Percentiles rank a stretch among this genome's conserved stretches.
Conservation (phyloP, 805 yeast species). For the Kodamaea jinghongensis region DNA sequence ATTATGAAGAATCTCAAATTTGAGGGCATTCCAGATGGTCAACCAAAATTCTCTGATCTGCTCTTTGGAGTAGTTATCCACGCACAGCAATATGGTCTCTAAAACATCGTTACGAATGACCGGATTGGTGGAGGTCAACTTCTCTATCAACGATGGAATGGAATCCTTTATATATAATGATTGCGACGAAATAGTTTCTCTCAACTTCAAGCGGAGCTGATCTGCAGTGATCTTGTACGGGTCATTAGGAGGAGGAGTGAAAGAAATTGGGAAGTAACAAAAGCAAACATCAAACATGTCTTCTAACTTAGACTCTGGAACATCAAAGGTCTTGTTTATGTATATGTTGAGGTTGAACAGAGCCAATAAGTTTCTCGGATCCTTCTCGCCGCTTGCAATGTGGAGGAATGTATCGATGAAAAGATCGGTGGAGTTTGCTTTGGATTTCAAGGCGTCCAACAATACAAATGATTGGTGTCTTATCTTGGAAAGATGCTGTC, state of each 20-base stretch:
- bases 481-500: constrained; percentile 56
- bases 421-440: constrained; percentile 27
- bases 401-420: constrained; percentile 60
- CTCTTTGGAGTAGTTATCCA: constrained; percentile 48
- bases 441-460: constrained; percentile 34
- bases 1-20: constrained; percentile 83
- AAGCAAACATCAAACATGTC: constrained; percentile 85
- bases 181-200: constrained; percentile 61
- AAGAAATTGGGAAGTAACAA: constrained; percentile 95
- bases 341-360: constrained; percentile 58
- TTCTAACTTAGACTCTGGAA: constrained; percentile 35
- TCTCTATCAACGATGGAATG: constrained; percentile 75
- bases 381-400: constrained; percentile 85
- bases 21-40: constrained; percentile 81
- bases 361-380: constrained; percentile 78
- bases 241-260: constrained; percentile 87
- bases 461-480: constrained; percentile 59
- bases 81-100: constrained; percentile 55
- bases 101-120: constrained; percentile 73
- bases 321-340: constrained; percentile 38
- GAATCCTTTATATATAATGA: constrained; percentile 66
- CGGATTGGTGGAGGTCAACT: constrained; percentile 72
- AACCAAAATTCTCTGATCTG: constrained; percentile 62
- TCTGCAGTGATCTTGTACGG: constrained; percentile 78
- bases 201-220: constrained; percentile 62